Evolutionary conservation across 345 rosid genomes (phyloP), one percentile per base, ranked within the genome.

Genomic region (Eucalyptus albens): DNA sequence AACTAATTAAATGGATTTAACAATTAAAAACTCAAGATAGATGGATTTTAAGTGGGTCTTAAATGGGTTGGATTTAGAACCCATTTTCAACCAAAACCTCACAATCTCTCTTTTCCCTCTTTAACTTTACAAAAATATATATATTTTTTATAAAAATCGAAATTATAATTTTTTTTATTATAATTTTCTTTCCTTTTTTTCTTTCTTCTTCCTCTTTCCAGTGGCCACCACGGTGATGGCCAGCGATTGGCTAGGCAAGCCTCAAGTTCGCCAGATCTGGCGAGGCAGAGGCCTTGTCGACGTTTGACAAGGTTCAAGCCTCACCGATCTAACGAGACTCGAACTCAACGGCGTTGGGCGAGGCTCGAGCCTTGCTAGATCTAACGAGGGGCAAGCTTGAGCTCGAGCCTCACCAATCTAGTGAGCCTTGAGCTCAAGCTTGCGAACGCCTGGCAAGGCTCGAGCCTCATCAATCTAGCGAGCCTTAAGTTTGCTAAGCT

Each of bases 261-360:
- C 56, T 51, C 0, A 51, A 51, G 22, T 51, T 51, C 4, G 9
- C 0, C 2, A 2, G 0, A 1, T 51, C 0, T 1, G 0, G 22
- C 4, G 1, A 17, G 22, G 1, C 0, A 1, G 2, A 51, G 56
- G 56, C 9, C 9, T 51, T 51, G 22, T 0, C 0, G 9, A 17
- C 9, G 1, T 51, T 0, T 4, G 1, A 51, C 2, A 0, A 51
- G 9, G 56, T 22, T 51, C 0, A 9, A 50, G 51, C 7, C 51
- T 50, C 7, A 3, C 7, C 0, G 0, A 50, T 15, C 51, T 14
- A 50, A 7, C 17, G 3, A 50, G 51, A 50, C 51, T 50, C 0
- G 0, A 50, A 50, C 51, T 50, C 0, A 7, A 16, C 51, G 6
- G 0, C 0, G 9, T 51, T 1, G 0, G 9, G 55, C 9, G 0